A percentile compares a stretch with the other conserved stretches of the same genome.
These are phyloP conservation scores for Urostyla sp. DNA, from an alignment of 73 alveolate genomes.

Conservation along the genomic window DNA sequence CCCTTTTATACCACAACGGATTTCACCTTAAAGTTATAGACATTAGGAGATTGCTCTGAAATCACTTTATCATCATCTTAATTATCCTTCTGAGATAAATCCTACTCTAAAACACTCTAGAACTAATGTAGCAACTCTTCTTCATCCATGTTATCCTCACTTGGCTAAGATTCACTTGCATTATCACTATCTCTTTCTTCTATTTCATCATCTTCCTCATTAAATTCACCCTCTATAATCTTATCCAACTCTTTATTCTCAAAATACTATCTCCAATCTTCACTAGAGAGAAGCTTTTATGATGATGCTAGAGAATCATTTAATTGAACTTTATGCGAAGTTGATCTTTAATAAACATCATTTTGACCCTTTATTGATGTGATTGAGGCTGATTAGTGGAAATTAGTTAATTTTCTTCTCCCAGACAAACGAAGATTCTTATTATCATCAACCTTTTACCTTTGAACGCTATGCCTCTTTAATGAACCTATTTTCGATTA, in stretches of 20 bases:
- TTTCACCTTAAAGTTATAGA: no score
- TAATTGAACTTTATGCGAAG: conserved; percentile 19
- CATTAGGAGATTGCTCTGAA: no score
- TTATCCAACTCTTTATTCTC: conserved; percentile 32
- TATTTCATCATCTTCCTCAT: conserved; percentile 2
- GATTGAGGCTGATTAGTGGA: not conserved
- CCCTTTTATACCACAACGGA: no score
- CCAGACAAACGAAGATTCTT: not conserved
- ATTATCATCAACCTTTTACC: not conserved
- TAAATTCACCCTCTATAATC: not conserved
- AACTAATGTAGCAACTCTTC: not conserved
- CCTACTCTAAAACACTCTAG: no score
- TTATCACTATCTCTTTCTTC: conserved; percentile 40
- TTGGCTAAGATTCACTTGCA: conserved; percentile 41
- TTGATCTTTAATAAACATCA: conserved; percentile 1
- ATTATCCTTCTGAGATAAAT: no score
- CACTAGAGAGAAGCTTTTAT: not conserved
- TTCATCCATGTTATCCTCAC: conserved; percentile 52
- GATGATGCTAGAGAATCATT: conserved; percentile 32
- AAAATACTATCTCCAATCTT: conserved; percentile 53
- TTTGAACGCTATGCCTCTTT: conserved; percentile 6
- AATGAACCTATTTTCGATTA: not conserved
- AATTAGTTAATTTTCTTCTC: not conserved
- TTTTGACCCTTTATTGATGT: not conserved
- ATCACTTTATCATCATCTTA: no score